These are phyloP conservation scores for Penicillium sp. DNA, from an alignment of 2,329 filamentous ascomycete genomes.

Conservation along the genomic window DNA sequence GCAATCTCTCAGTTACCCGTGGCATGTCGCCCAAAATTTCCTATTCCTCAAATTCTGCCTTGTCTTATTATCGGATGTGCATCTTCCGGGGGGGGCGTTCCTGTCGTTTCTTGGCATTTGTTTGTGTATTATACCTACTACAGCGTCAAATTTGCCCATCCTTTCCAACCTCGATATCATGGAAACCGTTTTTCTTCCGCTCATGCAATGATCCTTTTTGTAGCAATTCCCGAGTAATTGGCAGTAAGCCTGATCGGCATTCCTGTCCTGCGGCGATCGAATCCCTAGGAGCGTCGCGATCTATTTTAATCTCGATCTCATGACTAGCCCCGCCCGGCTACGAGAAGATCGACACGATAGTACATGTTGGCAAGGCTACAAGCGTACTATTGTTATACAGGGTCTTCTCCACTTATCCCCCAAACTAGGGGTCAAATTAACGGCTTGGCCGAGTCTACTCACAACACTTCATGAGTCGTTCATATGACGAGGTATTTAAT, in stretches of 20 bases:
- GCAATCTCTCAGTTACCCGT: neutral
- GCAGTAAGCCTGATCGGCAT: too few species aligned
- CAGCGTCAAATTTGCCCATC: neutral
- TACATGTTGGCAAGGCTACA: neutral
- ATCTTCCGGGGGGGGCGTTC: conserved; percentile 13
- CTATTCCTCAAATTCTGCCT: conserved; percentile 2
- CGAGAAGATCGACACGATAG: neutral
- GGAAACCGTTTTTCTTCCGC: too few species aligned
- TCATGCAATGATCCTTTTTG: too few species aligned
- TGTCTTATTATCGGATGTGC: conserved; percentile 1
- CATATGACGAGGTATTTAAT: neutral
- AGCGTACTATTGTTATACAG: neutral
- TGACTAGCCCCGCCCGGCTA: neutral
- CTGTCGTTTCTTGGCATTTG: neutral
- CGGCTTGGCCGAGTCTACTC: neutral
- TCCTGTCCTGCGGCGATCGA: too few species aligned
- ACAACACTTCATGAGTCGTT: neutral
- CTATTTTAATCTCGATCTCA: neutral
- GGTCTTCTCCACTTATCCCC: neutral
- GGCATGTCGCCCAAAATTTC: neutral
- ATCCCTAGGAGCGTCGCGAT: too few species aligned
- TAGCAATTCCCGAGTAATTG: too few species aligned
- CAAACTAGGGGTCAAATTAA: neutral
- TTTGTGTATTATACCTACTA: conserved; percentile 4
- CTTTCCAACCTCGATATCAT: too few species aligned